Evolutionary conservation across 2,329 filamentous ascomycete species (phyloP).

Genomic region (Aphanocladium album): DNA sequence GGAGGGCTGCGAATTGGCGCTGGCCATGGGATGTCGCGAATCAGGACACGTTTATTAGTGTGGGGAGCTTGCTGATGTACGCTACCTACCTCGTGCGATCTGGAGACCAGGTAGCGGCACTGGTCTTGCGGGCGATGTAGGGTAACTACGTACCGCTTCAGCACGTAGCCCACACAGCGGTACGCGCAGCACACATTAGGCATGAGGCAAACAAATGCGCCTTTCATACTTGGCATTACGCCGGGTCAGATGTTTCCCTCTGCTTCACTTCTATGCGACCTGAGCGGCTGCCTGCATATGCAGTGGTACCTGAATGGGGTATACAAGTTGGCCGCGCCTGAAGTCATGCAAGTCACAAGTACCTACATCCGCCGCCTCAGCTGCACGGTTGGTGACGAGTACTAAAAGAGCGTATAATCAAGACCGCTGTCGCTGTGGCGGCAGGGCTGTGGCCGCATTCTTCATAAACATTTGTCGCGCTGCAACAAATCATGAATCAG

Average conservation of each 20-base stretch:
- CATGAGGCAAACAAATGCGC: background rate
- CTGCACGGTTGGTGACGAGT: background rate
- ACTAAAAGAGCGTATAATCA: background rate
- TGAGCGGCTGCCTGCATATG: too few relatives aligned
- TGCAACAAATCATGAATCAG: background rate
- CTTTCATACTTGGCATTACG: too few relatives aligned
- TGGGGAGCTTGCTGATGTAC: background rate
- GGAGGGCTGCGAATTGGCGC: background rate
- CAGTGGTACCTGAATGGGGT: too few relatives aligned
- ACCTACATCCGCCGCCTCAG: background rate
- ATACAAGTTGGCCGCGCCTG: background rate
- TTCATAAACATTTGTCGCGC: background rate
- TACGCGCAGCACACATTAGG: background rate
- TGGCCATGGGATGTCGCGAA: background rate
- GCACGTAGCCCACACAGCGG: too few relatives aligned
- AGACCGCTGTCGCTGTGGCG: background rate
- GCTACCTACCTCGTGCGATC: background rate
- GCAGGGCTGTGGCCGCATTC: background rate
- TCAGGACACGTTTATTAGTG: conserved; percentile 14
- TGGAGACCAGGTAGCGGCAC: background rate
- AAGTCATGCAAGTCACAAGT: background rate
- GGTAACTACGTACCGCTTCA: too few relatives aligned
- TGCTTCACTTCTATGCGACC: too few relatives aligned
- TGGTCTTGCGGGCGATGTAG: background rate
- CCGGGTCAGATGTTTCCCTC: too few relatives aligned